Conservation (phyloP, 225 moss, liverwort and hornwort genomes). For the Ulota crispa region DNA sequence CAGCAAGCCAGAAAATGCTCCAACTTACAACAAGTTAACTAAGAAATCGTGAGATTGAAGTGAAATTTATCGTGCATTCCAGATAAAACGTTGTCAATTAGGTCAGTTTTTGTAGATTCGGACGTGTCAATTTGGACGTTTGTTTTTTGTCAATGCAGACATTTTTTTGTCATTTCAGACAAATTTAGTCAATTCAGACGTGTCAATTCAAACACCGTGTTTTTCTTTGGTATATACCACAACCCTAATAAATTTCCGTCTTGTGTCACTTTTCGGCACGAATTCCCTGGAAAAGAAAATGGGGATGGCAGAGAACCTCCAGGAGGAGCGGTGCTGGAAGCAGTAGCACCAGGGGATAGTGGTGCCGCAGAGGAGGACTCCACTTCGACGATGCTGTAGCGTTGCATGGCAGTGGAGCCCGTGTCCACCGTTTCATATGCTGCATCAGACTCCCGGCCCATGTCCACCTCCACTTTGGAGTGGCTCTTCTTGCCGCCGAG, state of each 20-base stretch:
- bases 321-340: background rate
- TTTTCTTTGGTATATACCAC: no score
- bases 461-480: slow-evolving; percentile 28
- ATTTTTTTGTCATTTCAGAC: no score
- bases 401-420: slow-evolving; percentile 42
- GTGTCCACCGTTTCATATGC: slow-evolving; percentile 29
- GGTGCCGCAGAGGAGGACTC: background rate
- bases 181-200: no score
- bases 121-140: no score
- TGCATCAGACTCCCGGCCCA: slow-evolving; percentile 2
- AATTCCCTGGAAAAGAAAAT: background rate
- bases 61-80: no score
- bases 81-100: no score
- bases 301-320: background rate
- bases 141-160: no score
- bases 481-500: slow-evolving; percentile 35
- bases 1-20: background rate
- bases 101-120: no score
- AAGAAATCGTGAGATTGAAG: no score
- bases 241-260: background rate
- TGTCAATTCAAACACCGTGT: no score
- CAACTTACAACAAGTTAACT: background rate
- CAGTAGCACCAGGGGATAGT: background rate
- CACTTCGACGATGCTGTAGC: slow-evolving; percentile 30
- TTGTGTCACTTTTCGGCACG: background rate